phyloP scores from a whole-genome alignment of 148 eudicot genomes.

The Polygonum maritimum region DNA sequence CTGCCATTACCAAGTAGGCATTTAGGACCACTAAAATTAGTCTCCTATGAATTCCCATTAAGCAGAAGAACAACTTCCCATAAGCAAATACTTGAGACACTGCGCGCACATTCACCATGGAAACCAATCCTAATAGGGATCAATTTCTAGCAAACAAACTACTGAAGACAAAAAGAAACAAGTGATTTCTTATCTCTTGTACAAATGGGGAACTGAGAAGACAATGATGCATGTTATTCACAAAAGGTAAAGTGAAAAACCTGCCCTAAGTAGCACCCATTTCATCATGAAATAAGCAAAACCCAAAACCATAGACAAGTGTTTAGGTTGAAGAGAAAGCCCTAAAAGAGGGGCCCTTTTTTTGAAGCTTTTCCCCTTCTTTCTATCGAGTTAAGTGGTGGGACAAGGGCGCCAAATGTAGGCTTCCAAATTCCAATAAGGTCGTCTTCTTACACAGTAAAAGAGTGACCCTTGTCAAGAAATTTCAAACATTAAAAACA shows the following conservation, averaged over 20 bases:
- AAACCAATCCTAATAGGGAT: not conserved
- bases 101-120: not conserved
- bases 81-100: not conserved
- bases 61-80: not conserved
- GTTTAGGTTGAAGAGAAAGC: not conserved
- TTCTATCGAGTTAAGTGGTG: not conserved
- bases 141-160: not conserved
- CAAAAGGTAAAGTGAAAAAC: not conserved
- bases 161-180: not conserved
- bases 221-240: not conserved
- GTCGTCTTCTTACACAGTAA: not conserved
- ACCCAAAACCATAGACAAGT: not conserved
- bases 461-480: not conserved
- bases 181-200: not conserved
- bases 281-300: not conserved
- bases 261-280: not conserved
- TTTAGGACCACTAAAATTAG: not conserved
- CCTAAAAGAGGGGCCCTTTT: conserved; percentile 4
- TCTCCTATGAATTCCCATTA: not conserved
- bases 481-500: not conserved
- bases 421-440: not conserved
- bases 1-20: not conserved
- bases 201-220: too few relatives aligned
- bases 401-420: conserved; percentile 1
- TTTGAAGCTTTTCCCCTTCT: conserved; percentile 3